These are phyloP conservation scores for Populus simonii DNA, from an alignment of 345 rosid species.

Conservation along the genomic window DNA sequence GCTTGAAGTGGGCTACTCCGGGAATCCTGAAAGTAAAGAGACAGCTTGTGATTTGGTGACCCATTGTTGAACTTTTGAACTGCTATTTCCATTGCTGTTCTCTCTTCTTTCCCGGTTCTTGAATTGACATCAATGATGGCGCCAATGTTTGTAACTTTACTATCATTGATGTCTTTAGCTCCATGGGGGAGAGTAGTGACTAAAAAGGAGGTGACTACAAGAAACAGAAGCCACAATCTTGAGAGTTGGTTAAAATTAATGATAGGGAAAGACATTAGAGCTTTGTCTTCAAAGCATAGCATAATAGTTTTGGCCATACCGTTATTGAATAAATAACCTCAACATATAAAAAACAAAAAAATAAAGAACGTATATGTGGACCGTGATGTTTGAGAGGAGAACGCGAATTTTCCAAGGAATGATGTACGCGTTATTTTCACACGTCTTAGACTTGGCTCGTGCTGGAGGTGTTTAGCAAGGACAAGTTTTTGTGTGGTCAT, in stretches of 20 bases:
- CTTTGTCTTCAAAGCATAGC: neutral
- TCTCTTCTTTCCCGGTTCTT: conserved; percentile 36
- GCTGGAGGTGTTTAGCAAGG: too few relatives aligned
- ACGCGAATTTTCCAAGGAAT: too few relatives aligned
- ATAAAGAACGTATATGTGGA: too few relatives aligned
- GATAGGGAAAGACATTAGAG: neutral
- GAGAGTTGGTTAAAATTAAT: neutral
- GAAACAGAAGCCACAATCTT: conserved; percentile 9
- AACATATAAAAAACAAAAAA: too few relatives aligned
- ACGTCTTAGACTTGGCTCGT: too few relatives aligned
- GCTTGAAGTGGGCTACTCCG: conserved; percentile 26
- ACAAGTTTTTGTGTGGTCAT: too few relatives aligned
- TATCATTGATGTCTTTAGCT: neutral
- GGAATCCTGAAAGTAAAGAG: conserved; percentile 29
- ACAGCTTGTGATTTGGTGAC: conserved; percentile 21
- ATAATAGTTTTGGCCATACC: too few relatives aligned
- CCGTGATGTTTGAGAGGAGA: too few relatives aligned
- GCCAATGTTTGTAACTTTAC: conserved; percentile 28
- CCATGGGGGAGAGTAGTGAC: conserved; percentile 15
- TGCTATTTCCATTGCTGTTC: conserved; percentile 41
- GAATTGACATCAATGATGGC: conserved; percentile 39
- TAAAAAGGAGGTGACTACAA: conserved; percentile 5
- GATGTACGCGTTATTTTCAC: too few relatives aligned
- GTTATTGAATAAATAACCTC: too few relatives aligned
- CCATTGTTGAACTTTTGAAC: conserved; percentile 22